A percentile compares a stretch with the other conserved stretches of the same genome.
These are phyloP conservation scores for Auxenochlorella pyrenoidosa DNA, from an alignment of 139 green algal genomes.

Conservation along the genomic window DNA sequence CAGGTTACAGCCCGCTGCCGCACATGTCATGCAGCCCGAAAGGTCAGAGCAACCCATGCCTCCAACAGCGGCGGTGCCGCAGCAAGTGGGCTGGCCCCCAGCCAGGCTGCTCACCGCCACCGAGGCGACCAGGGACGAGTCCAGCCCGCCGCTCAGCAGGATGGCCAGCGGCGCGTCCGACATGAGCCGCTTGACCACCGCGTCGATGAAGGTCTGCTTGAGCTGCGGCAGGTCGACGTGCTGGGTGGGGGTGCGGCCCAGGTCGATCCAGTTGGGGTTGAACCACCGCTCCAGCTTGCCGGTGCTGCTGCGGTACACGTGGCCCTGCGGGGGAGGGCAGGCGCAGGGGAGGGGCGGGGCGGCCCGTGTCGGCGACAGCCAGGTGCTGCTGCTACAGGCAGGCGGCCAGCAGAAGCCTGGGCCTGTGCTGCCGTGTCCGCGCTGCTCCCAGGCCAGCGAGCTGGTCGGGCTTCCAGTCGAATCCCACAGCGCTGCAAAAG, in stretches of 20 bases:
- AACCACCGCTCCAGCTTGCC: conserved; percentile 83
- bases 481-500: too few species aligned
- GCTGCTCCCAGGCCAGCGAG: too few species aligned
- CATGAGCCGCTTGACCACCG: conserved; percentile 97
- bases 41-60: too few species aligned
- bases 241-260: conserved; percentile 46
- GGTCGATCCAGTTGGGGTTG: conserved; percentile 82
- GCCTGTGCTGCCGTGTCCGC: too few species aligned
- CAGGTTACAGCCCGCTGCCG: too few species aligned
- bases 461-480: too few species aligned
- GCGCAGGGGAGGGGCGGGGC: background rate
- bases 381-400: background rate
- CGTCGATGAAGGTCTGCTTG: conserved; percentile 73
- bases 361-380: background rate
- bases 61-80: background rate
- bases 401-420: background rate
- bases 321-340: conserved; percentile 53
- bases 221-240: conserved; percentile 49
- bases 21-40: too few species aligned
- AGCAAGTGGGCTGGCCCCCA: background rate
- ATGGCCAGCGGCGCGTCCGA: conserved; percentile 94
- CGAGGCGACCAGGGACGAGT: conserved; percentile 92
- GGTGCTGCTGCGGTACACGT: conserved; percentile 86
- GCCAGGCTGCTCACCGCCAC: conserved; percentile 70
- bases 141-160: conserved; percentile 95